Base-by-base conservation (phyloP, 768 basidiomycete species). In the Austroboletus eburneus region DNA sequence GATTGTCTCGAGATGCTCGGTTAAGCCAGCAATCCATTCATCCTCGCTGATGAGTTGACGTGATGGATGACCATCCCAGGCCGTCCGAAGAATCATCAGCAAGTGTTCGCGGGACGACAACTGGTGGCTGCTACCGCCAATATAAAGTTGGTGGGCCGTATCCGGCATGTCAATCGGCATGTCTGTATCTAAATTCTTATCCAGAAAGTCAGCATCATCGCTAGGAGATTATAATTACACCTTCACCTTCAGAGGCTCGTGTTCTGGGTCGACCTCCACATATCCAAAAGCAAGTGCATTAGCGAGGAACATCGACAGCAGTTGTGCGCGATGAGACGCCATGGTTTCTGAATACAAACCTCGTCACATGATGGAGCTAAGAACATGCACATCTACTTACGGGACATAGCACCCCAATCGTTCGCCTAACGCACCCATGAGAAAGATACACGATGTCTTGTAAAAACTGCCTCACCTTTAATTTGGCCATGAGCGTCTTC, bases 401-500 rank as follows among this genome's bases (percentile, higher is more conserved):
- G 79, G 39, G 81, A 81, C 41, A 83, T 65, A 0, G 81, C 69
- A 13, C 78, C 78, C 81, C 82, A 83, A 50, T 83, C 82, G 29
- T 81, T 81, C 2, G 77, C 73, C 81, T 81, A 45, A 8, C 16
- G 9, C 16, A 14, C 33, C 16, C 7, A n/a, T 14, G 14, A 34
- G 8, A 13, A 12, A 34, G 33, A 5, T 34, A 9, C 5, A 34
- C 33, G 13, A 7, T 29, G 29, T 34, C 14, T 10, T 12, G n/a
- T 34, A 9, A 9, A 8, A 42, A 1, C 4, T 39, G 20, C 34
- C 39, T 43, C 39, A 76, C 80, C 71, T 81, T 81, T 40, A 82
- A 57, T 49, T 82, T 81, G n/a, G 79, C 80, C 80, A 82, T 82
- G 43, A 82, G 53, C 1, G 77, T 77, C 57, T 82, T 82, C 53